These are phyloP conservation scores for Neonectria sp. DNA, from an alignment of 2,329 filamentous ascomycete genomes.

Conservation along the genomic window DNA sequence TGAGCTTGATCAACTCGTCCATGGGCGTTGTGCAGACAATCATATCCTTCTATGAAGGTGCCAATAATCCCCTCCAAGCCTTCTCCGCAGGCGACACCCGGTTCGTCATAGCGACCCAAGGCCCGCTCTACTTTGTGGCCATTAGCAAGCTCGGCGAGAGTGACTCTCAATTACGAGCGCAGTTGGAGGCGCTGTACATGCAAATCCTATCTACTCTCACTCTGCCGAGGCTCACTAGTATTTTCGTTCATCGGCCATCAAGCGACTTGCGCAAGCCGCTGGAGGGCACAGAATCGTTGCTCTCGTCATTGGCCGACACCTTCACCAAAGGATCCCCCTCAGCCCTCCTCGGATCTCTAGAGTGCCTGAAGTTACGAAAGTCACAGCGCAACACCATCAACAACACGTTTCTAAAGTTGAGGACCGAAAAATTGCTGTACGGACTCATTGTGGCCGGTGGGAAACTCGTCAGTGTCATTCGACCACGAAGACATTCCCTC, in stretches of 20 bases:
- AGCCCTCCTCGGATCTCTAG: constrained; percentile 88
- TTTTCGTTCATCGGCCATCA: constrained; percentile 93
- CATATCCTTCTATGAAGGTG: constrained; percentile 93
- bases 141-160: constrained; percentile 95
- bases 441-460: constrained; percentile 94
- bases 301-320: constrained; percentile 93
- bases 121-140: constrained; percentile 92
- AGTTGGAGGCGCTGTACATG: constrained; percentile 97
- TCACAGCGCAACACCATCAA: constrained; percentile 90
- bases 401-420: constrained; percentile 85
- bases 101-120: constrained; percentile 89
- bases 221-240: constrained; percentile 85
- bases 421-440: constrained; percentile 86
- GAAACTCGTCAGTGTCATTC: constrained; percentile 92
- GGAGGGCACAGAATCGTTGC: constrained; percentile 89
- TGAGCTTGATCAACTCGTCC: constrained; percentile 91
- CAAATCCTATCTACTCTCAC: constrained; percentile 97
- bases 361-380: constrained; percentile 94
- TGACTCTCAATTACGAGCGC: constrained; percentile 86
- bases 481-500: constrained; percentile 93
- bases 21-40: constrained; percentile 97
- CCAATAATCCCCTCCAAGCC: constrained; percentile 81
- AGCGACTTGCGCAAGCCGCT: constrained; percentile 92
- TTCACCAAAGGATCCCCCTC: constrained; percentile 95
- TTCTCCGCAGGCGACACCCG: constrained; percentile 91